Evolutionary conservation across 2,329 filamentous ascomycete genomes (phyloP).

Genomic region (Grosmannia serpens): DNA sequence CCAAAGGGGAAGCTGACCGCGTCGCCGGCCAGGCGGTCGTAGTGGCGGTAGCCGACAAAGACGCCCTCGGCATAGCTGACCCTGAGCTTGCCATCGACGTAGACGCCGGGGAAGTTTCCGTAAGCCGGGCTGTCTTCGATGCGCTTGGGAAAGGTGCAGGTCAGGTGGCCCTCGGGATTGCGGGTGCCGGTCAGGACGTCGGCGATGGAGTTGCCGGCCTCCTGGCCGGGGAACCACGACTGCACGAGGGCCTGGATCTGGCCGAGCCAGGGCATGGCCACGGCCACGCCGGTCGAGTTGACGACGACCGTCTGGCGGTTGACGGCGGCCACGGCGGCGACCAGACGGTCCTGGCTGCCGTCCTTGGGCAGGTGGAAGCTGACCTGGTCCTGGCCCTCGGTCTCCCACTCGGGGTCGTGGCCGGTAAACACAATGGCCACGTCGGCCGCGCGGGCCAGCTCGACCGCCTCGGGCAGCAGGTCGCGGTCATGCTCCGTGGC

Average conservation of each 20-base stretch:
- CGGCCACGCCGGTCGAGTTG: conserved; percentile 57
- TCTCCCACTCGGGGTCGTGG: conserved; percentile 29
- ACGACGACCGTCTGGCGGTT: conserved; percentile 58
- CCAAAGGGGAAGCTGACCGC: conserved; percentile 58
- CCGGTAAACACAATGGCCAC: conserved; percentile 51
- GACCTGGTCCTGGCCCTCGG: conserved; percentile 10
- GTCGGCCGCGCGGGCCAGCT: conserved; percentile 37
- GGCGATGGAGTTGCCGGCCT: conserved; percentile 56
- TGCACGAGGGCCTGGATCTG: conserved; percentile 56
- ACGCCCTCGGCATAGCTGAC: conserved; percentile 70
- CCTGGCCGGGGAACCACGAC: conserved; percentile 60
- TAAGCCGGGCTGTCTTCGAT: conserved; percentile 64
- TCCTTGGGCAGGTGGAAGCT: conserved; percentile 32
- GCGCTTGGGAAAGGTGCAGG: conserved; percentile 47
- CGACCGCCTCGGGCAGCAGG: conserved; percentile 7
- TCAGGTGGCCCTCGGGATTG: conserved; percentile 58
- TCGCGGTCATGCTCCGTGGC: not conserved
- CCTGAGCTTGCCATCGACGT: conserved; percentile 48
- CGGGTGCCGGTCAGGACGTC: conserved; percentile 53
- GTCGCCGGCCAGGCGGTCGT: conserved; percentile 52
- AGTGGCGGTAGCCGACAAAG: conserved; percentile 74
- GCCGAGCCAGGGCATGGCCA: conserved; percentile 59
- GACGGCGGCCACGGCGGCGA: conserved; percentile 16
- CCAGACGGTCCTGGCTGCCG: conserved; percentile 14
- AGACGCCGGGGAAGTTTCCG: conserved; percentile 55